Evolutionary conservation across 164 flowering plant genomes (phyloP).

Genomic region (Annona cherimola): DNA sequence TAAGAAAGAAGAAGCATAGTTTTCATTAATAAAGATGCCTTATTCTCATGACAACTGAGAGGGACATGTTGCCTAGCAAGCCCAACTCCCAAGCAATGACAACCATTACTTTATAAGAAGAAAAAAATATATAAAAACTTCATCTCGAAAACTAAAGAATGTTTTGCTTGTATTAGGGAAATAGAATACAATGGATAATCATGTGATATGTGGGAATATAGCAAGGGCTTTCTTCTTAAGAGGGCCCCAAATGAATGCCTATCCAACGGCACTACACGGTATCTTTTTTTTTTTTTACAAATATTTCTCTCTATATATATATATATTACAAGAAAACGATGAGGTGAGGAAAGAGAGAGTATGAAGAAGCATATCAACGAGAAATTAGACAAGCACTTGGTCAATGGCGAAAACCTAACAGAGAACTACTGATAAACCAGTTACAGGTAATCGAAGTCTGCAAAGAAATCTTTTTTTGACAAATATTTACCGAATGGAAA

Average conservation of each 20-base stretch:
- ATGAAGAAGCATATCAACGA: not conserved
- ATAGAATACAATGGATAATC: not conserved
- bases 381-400: not conserved
- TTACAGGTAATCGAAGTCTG: not conserved
- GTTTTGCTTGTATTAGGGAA: not conserved
- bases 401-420: not conserved
- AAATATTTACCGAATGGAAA: too few species aligned
- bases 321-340: too few species aligned
- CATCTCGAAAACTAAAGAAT: not conserved
- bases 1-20: too few species aligned
- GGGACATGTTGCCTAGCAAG: not conserved
- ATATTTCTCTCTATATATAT: too few species aligned
- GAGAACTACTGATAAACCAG: not conserved
- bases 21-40: not conserved
- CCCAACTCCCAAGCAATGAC: not conserved
- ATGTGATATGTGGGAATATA: not conserved
- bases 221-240: slow-evolving; percentile 1
- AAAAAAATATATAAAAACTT: not conserved
- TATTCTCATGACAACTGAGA: not conserved
- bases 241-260: not conserved
- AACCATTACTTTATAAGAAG: not conserved
- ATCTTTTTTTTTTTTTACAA: too few species aligned
- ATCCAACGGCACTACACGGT: not conserved
- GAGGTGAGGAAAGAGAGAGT: too few species aligned
- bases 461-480: not conserved